Evolutionary conservation across 75 land plant genomes (phyloP).

Genomic region (Azolla pinnata): DNA sequence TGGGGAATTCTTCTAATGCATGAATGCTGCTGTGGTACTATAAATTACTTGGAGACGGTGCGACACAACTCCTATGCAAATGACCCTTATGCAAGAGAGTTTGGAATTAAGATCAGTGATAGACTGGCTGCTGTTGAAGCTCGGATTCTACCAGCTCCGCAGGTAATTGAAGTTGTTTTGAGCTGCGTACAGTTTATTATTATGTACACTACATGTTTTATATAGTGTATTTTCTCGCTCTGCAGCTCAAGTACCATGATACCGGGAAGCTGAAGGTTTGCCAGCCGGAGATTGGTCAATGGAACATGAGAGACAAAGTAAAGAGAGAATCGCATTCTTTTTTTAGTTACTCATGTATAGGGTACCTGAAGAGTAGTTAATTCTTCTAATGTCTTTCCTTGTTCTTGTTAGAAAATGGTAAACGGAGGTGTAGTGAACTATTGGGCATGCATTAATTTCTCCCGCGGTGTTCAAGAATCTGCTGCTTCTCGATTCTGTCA

Average conservation of each 20-base stretch:
- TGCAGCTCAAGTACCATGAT: conserved; percentile 92
- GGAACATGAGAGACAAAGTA: conserved; percentile 99
- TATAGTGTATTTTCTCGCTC: not conserved
- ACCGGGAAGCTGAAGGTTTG: conserved; percentile 79
- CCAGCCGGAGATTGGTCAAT: conserved; percentile 82
- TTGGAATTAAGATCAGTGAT: conserved; percentile 74
- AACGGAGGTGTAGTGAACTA: conserved; percentile 75
- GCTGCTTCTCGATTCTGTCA: conserved; percentile 53
- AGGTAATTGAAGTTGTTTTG: conserved; percentile 58
- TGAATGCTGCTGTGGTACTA: not conserved
- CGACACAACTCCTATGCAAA: conserved; percentile 53
- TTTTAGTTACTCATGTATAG: not conserved
- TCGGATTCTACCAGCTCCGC: conserved; percentile 77
- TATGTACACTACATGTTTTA: not conserved
- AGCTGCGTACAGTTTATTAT: too few species aligned
- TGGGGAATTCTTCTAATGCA: too few species aligned
- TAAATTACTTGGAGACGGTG: conserved; percentile 61
- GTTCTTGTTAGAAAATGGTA: conserved; percentile 72
- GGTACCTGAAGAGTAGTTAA: too few species aligned
- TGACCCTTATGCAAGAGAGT: conserved; percentile 85
- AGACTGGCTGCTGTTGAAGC: conserved; percentile 77
- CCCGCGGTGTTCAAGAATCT: conserved; percentile 62
- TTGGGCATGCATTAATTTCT: conserved; percentile 88
- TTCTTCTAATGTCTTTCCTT: not conserved
- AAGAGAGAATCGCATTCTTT: too few species aligned